Percentiles rank a stretch among this genome's conserved stretches.
These are phyloP conservation scores for Heracleum sosnowskyi DNA, from an alignment of 129 eudicot species.

Conservation along the genomic window DNA sequence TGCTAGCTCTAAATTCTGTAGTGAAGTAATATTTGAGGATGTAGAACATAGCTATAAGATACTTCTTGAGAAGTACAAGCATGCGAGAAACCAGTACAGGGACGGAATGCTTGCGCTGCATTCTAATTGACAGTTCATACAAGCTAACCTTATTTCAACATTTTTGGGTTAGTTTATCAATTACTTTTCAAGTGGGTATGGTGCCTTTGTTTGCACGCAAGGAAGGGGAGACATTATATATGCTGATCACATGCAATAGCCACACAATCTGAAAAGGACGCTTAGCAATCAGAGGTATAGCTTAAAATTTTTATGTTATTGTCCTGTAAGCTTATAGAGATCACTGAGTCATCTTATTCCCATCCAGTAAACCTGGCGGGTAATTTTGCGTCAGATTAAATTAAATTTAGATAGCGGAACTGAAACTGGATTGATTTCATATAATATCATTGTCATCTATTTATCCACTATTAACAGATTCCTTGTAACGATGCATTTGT, in stretches of 20 bases:
- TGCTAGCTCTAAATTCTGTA: constrained; percentile 53
- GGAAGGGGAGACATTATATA: not conserved
- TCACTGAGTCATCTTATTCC: not conserved
- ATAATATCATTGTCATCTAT: not conserved
- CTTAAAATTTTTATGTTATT: not conserved
- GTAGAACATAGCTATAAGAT: constrained; percentile 28
- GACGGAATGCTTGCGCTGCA: constrained; percentile 70
- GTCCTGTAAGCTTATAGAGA: not conserved
- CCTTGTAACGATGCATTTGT: not conserved
- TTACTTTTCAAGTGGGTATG: constrained; percentile 11
- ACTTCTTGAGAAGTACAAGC: constrained; percentile 59
- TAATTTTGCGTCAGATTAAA: not conserved
- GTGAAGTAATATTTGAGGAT: constrained; percentile 48
- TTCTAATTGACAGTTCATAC: constrained; percentile 13
- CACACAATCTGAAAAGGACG: not conserved
- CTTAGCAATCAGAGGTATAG: not conserved
- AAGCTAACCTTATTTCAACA: not conserved
- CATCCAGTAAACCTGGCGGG: not conserved
- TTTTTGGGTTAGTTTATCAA: not conserved
- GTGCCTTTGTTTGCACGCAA: constrained; percentile 3
- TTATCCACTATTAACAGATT: not conserved
- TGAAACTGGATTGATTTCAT: not conserved
- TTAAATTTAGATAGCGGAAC: not conserved
- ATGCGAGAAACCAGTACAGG: constrained; percentile 45
- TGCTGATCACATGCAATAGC: not conserved